Evolutionary conservation across 192 early-diverging fungal species (phyloP).

Genomic region (Coemansia sp.): DNA sequence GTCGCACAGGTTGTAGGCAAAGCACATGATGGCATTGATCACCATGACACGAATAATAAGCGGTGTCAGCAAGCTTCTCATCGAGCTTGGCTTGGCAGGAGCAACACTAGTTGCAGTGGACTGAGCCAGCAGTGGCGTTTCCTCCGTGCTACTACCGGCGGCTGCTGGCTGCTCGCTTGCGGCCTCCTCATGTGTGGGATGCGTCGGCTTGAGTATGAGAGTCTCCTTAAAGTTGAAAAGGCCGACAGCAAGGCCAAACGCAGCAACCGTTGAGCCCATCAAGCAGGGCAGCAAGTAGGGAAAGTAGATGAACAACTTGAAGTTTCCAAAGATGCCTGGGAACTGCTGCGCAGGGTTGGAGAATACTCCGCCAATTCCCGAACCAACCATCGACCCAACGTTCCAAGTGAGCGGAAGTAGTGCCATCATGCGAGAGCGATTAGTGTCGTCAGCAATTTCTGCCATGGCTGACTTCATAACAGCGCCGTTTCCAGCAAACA

Average conservation of each 20-base stretch:
- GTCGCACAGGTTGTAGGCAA: constrained; percentile 24
- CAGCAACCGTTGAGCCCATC: constrained; percentile 57
- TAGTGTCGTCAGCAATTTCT: constrained; percentile 80
- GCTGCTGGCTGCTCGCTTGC: not conserved
- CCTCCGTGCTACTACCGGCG: not conserved
- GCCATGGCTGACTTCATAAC: constrained; percentile 77
- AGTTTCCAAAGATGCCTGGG: constrained; percentile 59
- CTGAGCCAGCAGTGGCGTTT: constrained; percentile 13
- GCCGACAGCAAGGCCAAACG: constrained; percentile 63
- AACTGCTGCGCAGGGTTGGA: constrained; percentile 65
- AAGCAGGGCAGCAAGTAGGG: constrained; percentile 85
- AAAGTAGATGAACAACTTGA: constrained; percentile 59
- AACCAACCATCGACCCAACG: constrained; percentile 61
- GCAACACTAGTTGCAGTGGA: not conserved
- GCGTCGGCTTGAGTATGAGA: not conserved
- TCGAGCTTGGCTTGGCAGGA: constrained; percentile 8
- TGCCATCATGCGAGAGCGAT: constrained; percentile 70
- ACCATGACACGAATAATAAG: constrained; percentile 16
- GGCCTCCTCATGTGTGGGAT: not conserved
- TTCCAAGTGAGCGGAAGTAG: constrained; percentile 70
- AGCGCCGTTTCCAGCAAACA: constrained; percentile 71
- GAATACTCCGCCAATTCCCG: constrained; percentile 74
- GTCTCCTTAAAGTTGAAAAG: constrained; percentile 65
- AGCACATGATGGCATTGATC: constrained; percentile 19
- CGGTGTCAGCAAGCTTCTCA: constrained; percentile 20